Conservation (phyloP, 2,329 filamentous ascomycete species). For the Stachybotrys echinatus region DNA sequence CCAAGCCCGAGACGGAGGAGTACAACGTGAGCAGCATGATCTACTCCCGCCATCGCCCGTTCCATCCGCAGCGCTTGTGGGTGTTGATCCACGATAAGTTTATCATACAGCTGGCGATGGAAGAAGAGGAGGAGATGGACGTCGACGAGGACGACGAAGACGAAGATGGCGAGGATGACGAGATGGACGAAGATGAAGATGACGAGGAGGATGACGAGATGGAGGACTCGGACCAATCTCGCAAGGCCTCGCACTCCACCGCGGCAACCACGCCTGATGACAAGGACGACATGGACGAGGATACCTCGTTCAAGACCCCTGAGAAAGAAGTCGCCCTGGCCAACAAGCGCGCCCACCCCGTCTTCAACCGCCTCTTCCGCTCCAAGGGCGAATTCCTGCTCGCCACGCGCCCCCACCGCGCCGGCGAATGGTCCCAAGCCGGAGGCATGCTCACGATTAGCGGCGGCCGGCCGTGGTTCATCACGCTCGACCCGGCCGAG, state of each 20-base stretch:
- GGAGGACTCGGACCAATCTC: background rate
- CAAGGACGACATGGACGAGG: constrained; percentile 4
- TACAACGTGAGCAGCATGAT: constrained; percentile 69
- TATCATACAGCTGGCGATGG: constrained; percentile 41
- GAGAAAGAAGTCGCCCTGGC: constrained; percentile 41
- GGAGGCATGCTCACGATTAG: constrained; percentile 58
- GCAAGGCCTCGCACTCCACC: background rate
- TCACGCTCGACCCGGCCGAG: constrained; percentile 47
- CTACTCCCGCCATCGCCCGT: constrained; percentile 54
- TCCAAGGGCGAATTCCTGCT: constrained; percentile 60
- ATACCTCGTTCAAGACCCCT: constrained; percentile 26
- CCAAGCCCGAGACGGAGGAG: constrained; percentile 67
- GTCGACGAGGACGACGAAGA: constrained; percentile 27
- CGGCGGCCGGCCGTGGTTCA: constrained; percentile 54
- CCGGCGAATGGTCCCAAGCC: constrained; percentile 59
- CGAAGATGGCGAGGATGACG: constrained; percentile 22
- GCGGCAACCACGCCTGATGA: background rate
- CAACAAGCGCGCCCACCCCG: constrained; percentile 48
- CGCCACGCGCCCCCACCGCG: constrained; percentile 48
- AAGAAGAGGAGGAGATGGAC: constrained; percentile 25
- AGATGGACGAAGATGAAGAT: constrained; percentile 18
- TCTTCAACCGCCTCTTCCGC: constrained; percentile 51
- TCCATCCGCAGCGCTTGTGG: constrained; percentile 43
- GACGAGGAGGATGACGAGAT: constrained; percentile 9
- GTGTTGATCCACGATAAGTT: constrained; percentile 42